Base-by-base conservation (phyloP, 2,329 filamentous ascomycete genomes). In the Aspergillus ochraceus region DNA sequence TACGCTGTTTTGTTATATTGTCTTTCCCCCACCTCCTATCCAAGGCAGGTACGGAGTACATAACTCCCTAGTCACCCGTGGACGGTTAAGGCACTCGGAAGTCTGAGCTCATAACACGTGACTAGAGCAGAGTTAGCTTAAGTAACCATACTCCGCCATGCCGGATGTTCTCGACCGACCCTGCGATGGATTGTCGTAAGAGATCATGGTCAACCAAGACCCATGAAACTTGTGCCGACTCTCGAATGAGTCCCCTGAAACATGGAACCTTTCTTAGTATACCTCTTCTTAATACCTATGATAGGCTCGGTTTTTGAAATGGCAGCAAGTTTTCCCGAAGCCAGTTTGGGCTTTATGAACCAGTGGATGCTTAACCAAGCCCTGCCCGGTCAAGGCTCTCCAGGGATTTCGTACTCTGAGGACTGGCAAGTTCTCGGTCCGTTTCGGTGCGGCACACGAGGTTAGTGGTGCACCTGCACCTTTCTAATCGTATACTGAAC, bases 361-460 rank as follows among this genome's bases (percentile, higher is more conserved):
- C 17, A n/a, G 6, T 42, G 36, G 36, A 42, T 42, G 45, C 20
- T 47, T 47, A 47, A 11, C 45, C 22, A 47, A 12, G 45, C 19
- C 19, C 4, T 47, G 10, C 11, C 22, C 20, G 20, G 22, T 22
- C 9, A 14, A 47, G 19, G 39, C 51, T 3, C 11, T 19, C 17
- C 8, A 8, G 17, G 39, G 20, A 50, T 72, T 24, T 56, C 46
- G 11, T 66, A 77, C 49, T 74, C 72, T 10, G 47, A 60, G n/a
- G 57, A 29, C 29, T 86, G 83, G 83, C 71, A 84, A 55, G 66
- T 84, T 22, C 74, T 87, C 22, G 85, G 84, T 3, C 85, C 84
- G 8, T 87, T 86, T 65, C 80, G 82, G 63, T 80, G 83, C 58
- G 85, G 85, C 60, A 87, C 83, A 57, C 76, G 84, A 82, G 84